phyloP scores from a whole-genome alignment of 176 grass and related monocot genomes.

The Areca catechu region DNA sequence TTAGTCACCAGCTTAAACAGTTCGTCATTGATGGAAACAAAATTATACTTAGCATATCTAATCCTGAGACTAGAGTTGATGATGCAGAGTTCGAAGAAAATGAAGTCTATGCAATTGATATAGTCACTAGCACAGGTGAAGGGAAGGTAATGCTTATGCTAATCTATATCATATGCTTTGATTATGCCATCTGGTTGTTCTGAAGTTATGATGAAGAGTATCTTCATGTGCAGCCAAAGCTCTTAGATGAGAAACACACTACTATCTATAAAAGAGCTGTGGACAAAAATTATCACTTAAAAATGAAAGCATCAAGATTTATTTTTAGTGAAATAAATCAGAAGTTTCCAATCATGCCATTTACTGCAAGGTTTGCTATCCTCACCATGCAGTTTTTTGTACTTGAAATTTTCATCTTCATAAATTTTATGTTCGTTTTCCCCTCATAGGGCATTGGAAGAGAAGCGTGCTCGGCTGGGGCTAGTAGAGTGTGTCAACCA shows the following conservation, averaged over 20 bases:
- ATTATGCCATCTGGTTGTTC: background rate
- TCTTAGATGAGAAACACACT: constrained; percentile 98
- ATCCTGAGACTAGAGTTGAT: constrained; percentile 91
- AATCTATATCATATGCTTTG: background rate
- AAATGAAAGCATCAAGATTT: constrained; percentile 96
- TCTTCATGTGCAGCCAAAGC: constrained; percentile 48
- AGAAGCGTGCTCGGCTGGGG: constrained; percentile 85
- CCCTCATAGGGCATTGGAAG: constrained; percentile 72
- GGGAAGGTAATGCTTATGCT: constrained; percentile 51
- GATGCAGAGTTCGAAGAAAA: constrained; percentile 99
- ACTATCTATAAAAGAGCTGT: constrained; percentile 97
- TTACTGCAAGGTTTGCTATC: constrained; percentile 62
- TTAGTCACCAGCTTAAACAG: constrained; percentile 97
- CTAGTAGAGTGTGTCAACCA: constrained; percentile 98
- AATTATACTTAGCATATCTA: constrained; percentile 68
- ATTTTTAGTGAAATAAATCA: constrained; percentile 99
- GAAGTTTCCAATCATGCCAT: constrained; percentile 99
- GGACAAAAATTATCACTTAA: constrained; percentile 97
- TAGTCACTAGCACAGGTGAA: constrained; percentile 91
- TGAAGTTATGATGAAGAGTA: background rate
- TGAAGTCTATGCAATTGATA: constrained; percentile 97
- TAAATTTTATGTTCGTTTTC: background rate
- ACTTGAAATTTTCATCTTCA: background rate
- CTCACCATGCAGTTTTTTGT: background rate
- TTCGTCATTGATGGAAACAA: constrained; percentile 99